Conservation (phyloP, 2,329 filamentous ascomycete genomes). For the Colletotrichum sp. region DNA sequence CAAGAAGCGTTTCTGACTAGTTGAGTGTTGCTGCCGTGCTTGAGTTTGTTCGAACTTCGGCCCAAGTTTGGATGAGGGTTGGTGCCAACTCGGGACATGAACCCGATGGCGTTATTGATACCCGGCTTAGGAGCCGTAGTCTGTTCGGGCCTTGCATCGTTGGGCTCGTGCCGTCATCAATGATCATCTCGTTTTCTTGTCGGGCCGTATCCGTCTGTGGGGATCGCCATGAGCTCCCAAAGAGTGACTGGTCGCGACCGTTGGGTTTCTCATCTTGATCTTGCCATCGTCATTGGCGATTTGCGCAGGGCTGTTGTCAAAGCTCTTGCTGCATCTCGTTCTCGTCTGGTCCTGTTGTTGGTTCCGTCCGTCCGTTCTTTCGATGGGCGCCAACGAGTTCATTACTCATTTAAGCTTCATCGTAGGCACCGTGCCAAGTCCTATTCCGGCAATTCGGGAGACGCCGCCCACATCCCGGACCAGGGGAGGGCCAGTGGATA, state of each 20-base stretch:
- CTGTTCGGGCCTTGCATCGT: background rate
- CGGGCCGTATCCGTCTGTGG: background rate
- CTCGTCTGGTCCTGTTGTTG: background rate
- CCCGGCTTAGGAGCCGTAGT: background rate
- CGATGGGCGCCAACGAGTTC: background rate
- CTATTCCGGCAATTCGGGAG: background rate
- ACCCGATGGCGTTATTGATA: background rate
- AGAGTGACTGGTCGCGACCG: background rate
- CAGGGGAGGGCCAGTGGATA: background rate
- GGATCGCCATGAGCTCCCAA: background rate
- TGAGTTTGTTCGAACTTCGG: background rate
- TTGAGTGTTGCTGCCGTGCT: background rate
- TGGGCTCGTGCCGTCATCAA: background rate
- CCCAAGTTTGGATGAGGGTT: background rate
- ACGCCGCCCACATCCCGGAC: background rate
- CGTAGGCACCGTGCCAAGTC: background rate
- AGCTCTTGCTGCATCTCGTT: background rate
- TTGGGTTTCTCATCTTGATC: background rate
- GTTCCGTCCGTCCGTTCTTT: background rate
- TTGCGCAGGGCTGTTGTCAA: background rate
- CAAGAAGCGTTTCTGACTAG: background rate
- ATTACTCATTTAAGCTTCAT: background rate
- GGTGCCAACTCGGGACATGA: background rate
- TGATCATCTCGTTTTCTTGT: background rate
- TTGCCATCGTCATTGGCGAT: background rate